Evolutionary conservation across 176 grass and related monocot genomes (phyloP).

Genomic region (Saccharum spontaneum): DNA sequence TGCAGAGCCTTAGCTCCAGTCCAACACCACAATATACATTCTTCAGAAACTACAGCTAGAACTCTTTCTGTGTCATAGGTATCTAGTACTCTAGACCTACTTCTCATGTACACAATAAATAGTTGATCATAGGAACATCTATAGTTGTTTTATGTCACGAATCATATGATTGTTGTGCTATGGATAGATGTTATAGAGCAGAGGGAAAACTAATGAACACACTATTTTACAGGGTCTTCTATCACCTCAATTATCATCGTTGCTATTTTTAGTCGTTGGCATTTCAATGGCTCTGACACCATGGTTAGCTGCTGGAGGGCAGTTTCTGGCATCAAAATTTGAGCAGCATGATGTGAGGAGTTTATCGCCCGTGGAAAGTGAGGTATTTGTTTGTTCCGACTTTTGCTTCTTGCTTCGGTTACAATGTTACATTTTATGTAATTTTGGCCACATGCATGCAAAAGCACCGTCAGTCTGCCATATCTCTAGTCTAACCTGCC

Average conservation of each 20-base stretch:
- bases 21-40: background rate
- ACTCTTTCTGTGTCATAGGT: constrained; percentile 8
- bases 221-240: constrained; percentile 77
- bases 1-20: background rate
- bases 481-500: constrained; percentile 9
- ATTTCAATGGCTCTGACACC: constrained; percentile 98
- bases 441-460: background rate
- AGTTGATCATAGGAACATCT: constrained; percentile 20
- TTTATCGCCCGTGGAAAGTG: constrained; percentile 94
- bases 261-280: constrained; percentile 94
- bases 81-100: background rate
- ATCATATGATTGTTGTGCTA: constrained; percentile 9
- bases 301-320: constrained; percentile 90
- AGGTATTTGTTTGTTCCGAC: constrained; percentile 53
- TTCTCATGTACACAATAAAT: background rate
- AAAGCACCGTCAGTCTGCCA: background rate
- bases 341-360: constrained; percentile 99
- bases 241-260: constrained; percentile 80
- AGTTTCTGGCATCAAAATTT: constrained; percentile 92
- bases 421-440: background rate
- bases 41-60: background rate
- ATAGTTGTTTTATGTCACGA: background rate
- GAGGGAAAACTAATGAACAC: constrained; percentile 8
- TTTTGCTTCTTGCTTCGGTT: background rate
- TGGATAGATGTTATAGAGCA: background rate